Evolutionary conservation across 208 protist species (phyloP).

Genomic region (Blastocrithidia nonstop): DNA sequence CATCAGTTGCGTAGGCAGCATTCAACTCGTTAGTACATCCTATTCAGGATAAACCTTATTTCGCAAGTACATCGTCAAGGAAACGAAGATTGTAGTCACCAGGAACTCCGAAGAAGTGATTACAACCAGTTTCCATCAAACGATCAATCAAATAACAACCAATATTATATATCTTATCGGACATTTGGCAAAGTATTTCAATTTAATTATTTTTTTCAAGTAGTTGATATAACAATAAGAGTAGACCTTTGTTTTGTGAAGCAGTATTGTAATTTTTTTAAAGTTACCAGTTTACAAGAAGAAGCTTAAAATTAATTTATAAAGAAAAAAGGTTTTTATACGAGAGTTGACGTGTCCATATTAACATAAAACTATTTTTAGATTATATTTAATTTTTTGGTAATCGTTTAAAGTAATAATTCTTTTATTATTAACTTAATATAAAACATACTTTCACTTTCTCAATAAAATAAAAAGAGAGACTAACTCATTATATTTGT

Average conservation of each 20-base stretch:
- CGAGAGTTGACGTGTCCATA: background rate
- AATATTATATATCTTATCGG: slow-evolving; percentile 16
- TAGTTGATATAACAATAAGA: too few relatives aligned
- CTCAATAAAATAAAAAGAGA: too few relatives aligned
- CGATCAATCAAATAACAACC: slow-evolving; percentile 28
- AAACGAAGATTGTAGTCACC: slow-evolving; percentile 40
- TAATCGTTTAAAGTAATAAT: background rate
- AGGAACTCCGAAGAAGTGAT: slow-evolving; percentile 28
- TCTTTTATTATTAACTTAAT: background rate
- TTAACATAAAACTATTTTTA: background rate
- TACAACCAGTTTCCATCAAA: slow-evolving; percentile 12
- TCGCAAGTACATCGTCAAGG: slow-evolving; percentile 19
- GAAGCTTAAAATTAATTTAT: slow-evolving; percentile 1
- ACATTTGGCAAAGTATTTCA: slow-evolving; percentile 9
- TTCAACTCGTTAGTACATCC: slow-evolving; percentile 37
- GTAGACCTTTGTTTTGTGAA: too few relatives aligned
- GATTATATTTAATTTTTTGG: background rate
- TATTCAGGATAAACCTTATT: slow-evolving; percentile 15
- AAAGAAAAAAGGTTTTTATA: background rate
- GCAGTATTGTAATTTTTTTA: too few relatives aligned
- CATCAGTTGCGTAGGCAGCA: slow-evolving; percentile 29
- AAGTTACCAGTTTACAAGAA: slow-evolving; percentile 3
- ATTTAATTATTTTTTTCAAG: too few relatives aligned
- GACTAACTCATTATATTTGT: too few relatives aligned
- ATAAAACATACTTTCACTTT: too few relatives aligned